These are phyloP conservation scores for Helicocarpus griseus DNA, from an alignment of 2,329 filamentous ascomycete species.

Conservation along the genomic window DNA sequence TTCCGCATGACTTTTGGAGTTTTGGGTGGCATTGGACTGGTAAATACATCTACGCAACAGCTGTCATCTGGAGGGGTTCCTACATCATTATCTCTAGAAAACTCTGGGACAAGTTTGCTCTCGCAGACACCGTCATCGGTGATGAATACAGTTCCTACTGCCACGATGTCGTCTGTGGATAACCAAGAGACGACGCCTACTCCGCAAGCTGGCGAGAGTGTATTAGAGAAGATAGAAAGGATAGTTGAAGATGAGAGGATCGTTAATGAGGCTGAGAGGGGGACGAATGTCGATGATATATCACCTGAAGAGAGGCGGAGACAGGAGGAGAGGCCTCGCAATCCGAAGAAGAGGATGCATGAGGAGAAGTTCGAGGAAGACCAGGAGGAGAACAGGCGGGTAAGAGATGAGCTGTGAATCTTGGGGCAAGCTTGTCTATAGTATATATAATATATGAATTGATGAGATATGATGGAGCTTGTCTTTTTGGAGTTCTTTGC, in stretches of 20 bases:
- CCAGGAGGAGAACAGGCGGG: too few species aligned
- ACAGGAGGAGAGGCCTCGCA: conserved; percentile 32
- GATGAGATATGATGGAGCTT: background rate
- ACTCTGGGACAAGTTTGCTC: background rate
- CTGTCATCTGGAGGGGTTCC: conserved; percentile 13
- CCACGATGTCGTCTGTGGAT: background rate
- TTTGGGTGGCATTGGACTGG: conserved; percentile 27
- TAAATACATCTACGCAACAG: background rate
- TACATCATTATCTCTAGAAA: conserved; percentile 16
- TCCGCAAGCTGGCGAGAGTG: conserved; percentile 17
- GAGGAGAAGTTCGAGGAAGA: conserved; percentile 28
- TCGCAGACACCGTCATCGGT: background rate
- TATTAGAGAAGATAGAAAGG: conserved; percentile 34
- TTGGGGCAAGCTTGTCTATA: background rate
- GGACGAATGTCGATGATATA: conserved; percentile 24
- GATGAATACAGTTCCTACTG: background rate
- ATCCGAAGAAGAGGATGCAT: conserved; percentile 42
- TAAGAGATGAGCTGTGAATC: conserved; percentile 10
- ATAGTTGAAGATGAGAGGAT: conserved; percentile 26
- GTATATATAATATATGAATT: background rate
- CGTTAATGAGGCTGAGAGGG: conserved; percentile 17
- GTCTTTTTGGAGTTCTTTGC: too few species aligned
- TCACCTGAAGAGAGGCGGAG: conserved; percentile 25
- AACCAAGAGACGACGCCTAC: background rate
- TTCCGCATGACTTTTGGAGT: conserved; percentile 51